These are phyloP conservation scores for Xerocomus brunneocitrinus DNA, from an alignment of 768 basidiomycete species.

Conservation along the genomic window DNA sequence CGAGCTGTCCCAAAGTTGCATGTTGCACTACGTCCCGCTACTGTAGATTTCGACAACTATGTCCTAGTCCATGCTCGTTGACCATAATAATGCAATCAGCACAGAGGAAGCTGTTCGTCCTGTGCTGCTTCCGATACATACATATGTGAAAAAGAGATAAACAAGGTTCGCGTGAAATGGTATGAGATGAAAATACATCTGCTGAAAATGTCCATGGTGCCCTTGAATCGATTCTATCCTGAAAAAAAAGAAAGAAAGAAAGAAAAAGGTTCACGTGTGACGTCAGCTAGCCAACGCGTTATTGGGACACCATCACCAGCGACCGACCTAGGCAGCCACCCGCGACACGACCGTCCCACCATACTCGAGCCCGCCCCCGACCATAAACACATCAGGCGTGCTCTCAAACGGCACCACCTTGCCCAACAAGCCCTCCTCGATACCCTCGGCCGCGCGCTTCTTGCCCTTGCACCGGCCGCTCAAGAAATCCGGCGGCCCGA, in stretches of 20 bases:
- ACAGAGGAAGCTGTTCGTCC: constrained; percentile 1
- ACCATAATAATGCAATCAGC: constrained; percentile 5
- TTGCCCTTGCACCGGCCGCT: constrained; percentile 26
- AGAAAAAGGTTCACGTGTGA: background rate
- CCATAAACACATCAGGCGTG: constrained; percentile 29
- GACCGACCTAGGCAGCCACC: constrained; percentile 25
- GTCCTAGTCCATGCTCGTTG: background rate
- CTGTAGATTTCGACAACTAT: background rate
- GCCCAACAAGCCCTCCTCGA: constrained; percentile 18
- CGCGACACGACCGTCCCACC: constrained; percentile 37
- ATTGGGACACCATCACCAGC: background rate
- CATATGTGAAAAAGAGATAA: constrained; percentile 3
- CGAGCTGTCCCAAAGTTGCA: no score
- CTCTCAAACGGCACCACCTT: constrained; percentile 34
- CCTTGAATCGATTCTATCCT: background rate
- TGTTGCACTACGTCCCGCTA: no score
- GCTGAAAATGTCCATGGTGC: constrained; percentile 11
- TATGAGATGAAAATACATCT: constrained; percentile 11
- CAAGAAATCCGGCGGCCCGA: constrained; percentile 23
- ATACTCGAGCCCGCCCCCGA: constrained; percentile 26
- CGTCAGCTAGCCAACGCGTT: background rate
- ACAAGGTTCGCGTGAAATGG: background rate
- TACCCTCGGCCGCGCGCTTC: constrained; percentile 14
- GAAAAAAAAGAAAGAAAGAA: background rate
- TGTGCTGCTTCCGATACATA: constrained; percentile 8